Evolutionary conservation across 352 stramenopile genomes (phyloP), one percentile per base, ranked within the genome.

Genomic region (Pythium brachiatum): DNA sequence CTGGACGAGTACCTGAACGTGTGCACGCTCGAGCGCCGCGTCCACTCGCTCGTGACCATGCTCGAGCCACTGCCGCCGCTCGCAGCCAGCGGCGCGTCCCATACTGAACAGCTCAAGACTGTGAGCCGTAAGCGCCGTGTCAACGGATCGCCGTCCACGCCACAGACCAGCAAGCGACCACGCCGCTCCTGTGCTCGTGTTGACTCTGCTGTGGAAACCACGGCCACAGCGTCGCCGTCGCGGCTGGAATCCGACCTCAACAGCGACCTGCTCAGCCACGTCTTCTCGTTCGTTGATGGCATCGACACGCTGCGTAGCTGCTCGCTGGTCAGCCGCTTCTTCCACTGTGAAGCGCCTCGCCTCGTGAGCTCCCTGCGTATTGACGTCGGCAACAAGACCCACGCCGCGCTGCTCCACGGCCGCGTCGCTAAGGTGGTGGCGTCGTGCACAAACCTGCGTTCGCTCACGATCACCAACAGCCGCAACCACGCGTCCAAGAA

Each of bases 41-140:
- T 92, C 18, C 83, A 92, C 58, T 71, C 80, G 25, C 74, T 92
- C 23, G 81, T 92, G 60, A 89, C 82, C 18, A 72, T 81, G 53
- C 78, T 86, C 57, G 79, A 84, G 59, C 70, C 74, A 39, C 75
- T 68, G 52, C 59, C 41, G 18, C 38, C 20, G 23, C 38, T 27
- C 6, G 18, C 43, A 26, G 7, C 39, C n/a, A 2, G 8, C n/a
- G 7, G 0, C 16, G 29, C 29, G 9, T 34, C 29, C n/a, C 9
- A 1, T 2, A 26, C 13, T 7, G 16, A n/a, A 18, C 12, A 26
- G 9, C 41, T 48, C 6, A 26, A 48, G 41, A 48, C 16, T 7
- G 41, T 20, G 16, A 20, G 41, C 11, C 57, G 50, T 34, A 64
- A 70, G 69, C 15, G 62, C 39, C 34, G 16, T 62, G 16, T 56